Evolutionary conservation across 2,329 filamentous ascomycete species (phyloP).

Genomic region (Monosporascus sp.): DNA sequence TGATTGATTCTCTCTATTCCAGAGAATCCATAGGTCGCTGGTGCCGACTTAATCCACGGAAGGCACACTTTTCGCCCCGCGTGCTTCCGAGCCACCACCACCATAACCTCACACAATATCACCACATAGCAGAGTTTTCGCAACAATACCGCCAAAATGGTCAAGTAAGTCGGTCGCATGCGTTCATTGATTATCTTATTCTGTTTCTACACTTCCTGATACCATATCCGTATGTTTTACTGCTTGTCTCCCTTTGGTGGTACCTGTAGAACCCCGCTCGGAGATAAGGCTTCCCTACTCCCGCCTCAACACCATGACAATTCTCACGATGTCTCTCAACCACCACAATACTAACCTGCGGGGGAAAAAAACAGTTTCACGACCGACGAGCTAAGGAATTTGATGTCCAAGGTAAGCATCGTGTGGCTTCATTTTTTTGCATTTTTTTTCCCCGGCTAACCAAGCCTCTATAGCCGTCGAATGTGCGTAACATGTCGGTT

Average conservation of each 20-base stretch:
- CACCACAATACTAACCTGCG: too few species aligned
- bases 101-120: background rate
- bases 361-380: slow-evolving; percentile 81
- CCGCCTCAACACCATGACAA: background rate
- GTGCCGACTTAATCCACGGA: background rate
- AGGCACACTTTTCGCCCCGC: slow-evolving; percentile 7
- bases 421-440: background rate
- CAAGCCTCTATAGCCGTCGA: slow-evolving; percentile 22
- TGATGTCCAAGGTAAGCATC: slow-evolving; percentile 54
- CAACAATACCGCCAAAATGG: slow-evolving; percentile 90
- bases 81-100: slow-evolving; percentile 1
- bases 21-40: slow-evolving; percentile 1
- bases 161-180: slow-evolving; percentile 73
- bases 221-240: too few species aligned
- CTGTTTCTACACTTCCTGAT: background rate
- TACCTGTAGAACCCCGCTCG: slow-evolving; percentile 17
- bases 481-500: slow-evolving; percentile 96
- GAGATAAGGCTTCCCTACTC: slow-evolving; percentile 32
- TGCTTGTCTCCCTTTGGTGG: too few species aligned
- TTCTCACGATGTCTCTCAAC: too few species aligned
- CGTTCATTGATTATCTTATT: background rate
- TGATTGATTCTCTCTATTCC: background rate
- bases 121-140: slow-evolving; percentile 33
- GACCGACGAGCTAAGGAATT: slow-evolving; percentile 80
- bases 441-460: background rate